These are phyloP conservation scores for Elaeagnus macrophylla DNA, from an alignment of 306 rosid genomes.

Conservation along the genomic window DNA sequence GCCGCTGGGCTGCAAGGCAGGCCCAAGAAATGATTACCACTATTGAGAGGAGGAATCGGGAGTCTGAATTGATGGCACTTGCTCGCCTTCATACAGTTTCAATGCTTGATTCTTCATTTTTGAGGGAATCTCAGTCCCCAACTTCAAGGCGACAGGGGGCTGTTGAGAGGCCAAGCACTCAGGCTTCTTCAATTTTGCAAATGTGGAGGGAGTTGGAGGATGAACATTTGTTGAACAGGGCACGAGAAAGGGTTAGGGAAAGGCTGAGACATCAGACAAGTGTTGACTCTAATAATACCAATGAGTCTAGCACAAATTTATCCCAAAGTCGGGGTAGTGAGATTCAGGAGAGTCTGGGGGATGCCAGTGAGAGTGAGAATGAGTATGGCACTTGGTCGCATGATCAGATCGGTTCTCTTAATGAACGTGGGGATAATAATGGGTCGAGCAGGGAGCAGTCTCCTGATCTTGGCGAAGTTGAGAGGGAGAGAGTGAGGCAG, in stretches of 20 bases:
- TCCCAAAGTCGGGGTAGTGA: constrained; percentile 79
- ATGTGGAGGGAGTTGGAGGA: constrained; percentile 99
- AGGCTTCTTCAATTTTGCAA: constrained; percentile 79
- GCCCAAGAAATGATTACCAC: constrained; percentile 99
- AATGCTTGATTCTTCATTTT: constrained; percentile 84
- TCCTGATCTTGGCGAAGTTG: constrained; percentile 97
- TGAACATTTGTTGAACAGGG: constrained; percentile 76
- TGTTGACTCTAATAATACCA: constrained; percentile 55
- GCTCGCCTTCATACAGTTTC: constrained; percentile 95
- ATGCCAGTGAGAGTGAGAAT: constrained; percentile 89
- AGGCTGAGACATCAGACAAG: constrained; percentile 72
- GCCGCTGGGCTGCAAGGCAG: constrained; percentile 96
- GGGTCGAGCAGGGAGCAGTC: constrained; percentile 95
- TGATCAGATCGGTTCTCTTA: constrained; percentile 57
- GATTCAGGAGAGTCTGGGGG: constrained; percentile 79
- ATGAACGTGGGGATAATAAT: constrained; percentile 40
- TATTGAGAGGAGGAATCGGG: constrained; percentile 92
- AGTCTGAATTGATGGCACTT: constrained; percentile 94
- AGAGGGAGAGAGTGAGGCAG: constrained; percentile 98
- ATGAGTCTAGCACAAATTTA: constrained; percentile 50
- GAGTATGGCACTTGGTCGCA: constrained; percentile 85
- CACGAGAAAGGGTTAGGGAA: constrained; percentile 84
- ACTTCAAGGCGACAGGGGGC: constrained; percentile 80
- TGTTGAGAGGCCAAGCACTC: constrained; percentile 87
- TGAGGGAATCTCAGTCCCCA: constrained; percentile 91